Conservation (phyloP, 148 eudicot genomes). For the Fagopyrum tataricum region DNA sequence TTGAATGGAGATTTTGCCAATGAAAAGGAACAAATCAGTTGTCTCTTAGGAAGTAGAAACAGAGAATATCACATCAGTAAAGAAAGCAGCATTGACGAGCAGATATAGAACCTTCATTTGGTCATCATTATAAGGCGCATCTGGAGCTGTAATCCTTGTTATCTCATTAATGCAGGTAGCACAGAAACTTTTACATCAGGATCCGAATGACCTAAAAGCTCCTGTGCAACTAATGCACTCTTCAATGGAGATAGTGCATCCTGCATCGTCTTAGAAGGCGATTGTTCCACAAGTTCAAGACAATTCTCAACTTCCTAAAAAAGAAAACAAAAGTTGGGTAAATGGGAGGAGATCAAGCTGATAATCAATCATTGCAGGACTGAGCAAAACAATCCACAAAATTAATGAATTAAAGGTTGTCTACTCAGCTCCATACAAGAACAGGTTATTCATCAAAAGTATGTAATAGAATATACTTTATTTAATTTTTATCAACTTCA, state of each 20-base stretch:
- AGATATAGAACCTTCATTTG: slow-evolving; percentile 67
- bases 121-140: slow-evolving; percentile 86
- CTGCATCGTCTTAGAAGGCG: slow-evolving; percentile 71
- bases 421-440: not conserved
- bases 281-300: slow-evolving; percentile 74
- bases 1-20: not conserved
- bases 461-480: not conserved
- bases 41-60: not conserved
- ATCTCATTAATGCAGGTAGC: slow-evolving; percentile 97
- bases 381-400: not conserved
- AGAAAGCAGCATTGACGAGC: not conserved
- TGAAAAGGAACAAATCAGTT: not conserved
- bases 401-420: not conserved
- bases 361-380: not conserved
- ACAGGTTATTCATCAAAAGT: not conserved
- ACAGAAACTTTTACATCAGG: slow-evolving; percentile 74
- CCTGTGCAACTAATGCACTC: slow-evolving; percentile 53
- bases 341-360: not conserved
- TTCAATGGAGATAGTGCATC: slow-evolving; percentile 59
- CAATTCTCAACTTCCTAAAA: slow-evolving; percentile 52
- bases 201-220: slow-evolving; percentile 56
- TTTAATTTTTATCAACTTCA: not conserved
- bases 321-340: slow-evolving; percentile 1
- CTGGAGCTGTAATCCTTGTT: slow-evolving; percentile 97
- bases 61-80: not conserved